Evolutionary conservation across 495 filamentous ascomycete species (phyloP).

Genomic region (Rusavskia elegans): DNA sequence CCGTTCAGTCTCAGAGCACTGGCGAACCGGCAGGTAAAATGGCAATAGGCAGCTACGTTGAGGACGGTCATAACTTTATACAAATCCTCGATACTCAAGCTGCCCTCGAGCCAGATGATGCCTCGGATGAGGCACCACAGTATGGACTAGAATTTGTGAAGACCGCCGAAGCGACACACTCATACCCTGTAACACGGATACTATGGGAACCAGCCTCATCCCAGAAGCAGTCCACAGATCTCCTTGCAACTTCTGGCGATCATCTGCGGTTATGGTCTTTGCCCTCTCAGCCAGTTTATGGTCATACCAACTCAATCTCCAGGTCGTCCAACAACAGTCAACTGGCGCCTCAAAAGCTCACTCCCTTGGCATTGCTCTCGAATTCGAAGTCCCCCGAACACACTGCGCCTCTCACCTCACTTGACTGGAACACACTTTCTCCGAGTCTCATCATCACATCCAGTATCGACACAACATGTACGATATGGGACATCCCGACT

Average conservation of each 20-base stretch:
- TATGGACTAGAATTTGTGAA: conserved; percentile 80
- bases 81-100: conserved; percentile 90
- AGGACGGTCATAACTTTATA: conserved; percentile 97
- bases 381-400: conserved; percentile 98
- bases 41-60: conserved; percentile 86
- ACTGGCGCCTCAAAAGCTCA: conserved; percentile 64
- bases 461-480: conserved; percentile 98
- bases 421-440: conserved; percentile 96
- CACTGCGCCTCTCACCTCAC: conserved; percentile 84
- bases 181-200: conserved; percentile 90
- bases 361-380: conserved; percentile 80
- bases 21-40: conserved; percentile 72
- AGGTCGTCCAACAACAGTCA: conserved; percentile 47
- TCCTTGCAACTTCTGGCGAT: conserved; percentile 91
- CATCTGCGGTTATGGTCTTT: conserved; percentile 93
- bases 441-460: conserved; percentile 96
- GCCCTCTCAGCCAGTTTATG: conserved; percentile 40
- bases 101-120: conserved; percentile 53
- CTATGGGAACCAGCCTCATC: conserved; percentile 97
- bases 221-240: conserved; percentile 89
- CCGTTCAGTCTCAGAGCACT: conserved; percentile 41
- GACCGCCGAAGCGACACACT: conserved; percentile 94
- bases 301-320: conserved; percentile 57
- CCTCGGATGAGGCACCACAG: conserved; percentile 43
- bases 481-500: conserved; percentile 99